Base-by-base conservation (phyloP, 1,139 yeast species). In the Pichia sp. region DNA sequence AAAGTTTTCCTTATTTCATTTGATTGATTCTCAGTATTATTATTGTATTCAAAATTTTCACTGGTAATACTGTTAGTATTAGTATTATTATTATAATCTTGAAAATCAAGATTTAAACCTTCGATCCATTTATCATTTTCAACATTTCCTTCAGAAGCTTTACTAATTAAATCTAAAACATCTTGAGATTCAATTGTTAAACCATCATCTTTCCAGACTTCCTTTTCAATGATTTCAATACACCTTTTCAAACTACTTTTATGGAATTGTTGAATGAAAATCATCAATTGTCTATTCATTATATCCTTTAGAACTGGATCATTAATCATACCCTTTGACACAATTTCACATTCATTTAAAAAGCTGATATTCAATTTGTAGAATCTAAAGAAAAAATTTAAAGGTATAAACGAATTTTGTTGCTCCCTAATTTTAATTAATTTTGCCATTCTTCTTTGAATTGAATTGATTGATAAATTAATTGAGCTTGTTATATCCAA, bases 311-410 rank as follows among this genome's bases (percentile, higher is more conserved):
- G 71, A 18, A 80, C 77, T 51, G 80, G 80, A 2, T 81, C 76
- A 18, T 80, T 76, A 44, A 81, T 77, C 31, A 83, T 83, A 0
- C 96, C 97, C 42, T 60, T 62, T 46, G 89, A 83, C 9, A 91
- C 80, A 16, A 83, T 74, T 66, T 93, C 99, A 67, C 96, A 88
- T 64, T 89, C 96, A 49, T 81, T 80, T 41, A 90, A 72, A 63
- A 90, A 91, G 28, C 84, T 75, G 1, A 84, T 79, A 48, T 84
- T 80, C 25, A 87, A 72, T 4, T 86, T 75, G 67, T 84, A 88
- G 48, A 89, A 76, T 53, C 81, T 73, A 51, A 87, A 66, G 66
- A 90, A 89, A 57, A 74, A 76, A 10, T 76, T 72, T 43, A 74
- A 70, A 2, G 83, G 68, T 38, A 84, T 67, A 45, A 75, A 79